Conservation (phyloP, 2,329 filamentous ascomycete genomes). For the Ceratocystis cubensis region DNA sequence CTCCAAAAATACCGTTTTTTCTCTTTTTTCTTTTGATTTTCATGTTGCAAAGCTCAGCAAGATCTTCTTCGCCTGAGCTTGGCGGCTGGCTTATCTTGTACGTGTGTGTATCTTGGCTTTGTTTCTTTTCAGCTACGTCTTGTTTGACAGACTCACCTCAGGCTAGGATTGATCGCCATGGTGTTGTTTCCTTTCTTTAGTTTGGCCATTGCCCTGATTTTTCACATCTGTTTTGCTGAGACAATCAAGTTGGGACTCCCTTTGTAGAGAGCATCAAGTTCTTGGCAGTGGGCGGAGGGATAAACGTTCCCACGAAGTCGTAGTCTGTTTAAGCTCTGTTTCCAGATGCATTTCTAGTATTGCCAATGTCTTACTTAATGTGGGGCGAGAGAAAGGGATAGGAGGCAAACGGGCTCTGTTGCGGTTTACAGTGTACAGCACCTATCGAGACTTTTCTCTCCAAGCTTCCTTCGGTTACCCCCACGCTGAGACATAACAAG, state of each 20-base stretch:
- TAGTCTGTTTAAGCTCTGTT: conserved; percentile 12
- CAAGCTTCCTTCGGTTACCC: background rate
- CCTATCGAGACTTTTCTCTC: no score
- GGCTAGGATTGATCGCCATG: background rate
- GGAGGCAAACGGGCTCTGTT: no score
- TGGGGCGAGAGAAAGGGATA: background rate
- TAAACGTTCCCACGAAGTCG: background rate
- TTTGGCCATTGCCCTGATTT: conserved; percentile 2
- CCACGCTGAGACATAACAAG: background rate
- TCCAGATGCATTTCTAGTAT: conserved; percentile 10
- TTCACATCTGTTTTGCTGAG: conserved; percentile 1
- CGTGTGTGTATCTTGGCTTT: background rate
- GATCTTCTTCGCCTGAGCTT: conserved; percentile 7
- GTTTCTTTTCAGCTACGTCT: background rate
- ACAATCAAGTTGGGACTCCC: background rate
- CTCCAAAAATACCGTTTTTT: background rate
- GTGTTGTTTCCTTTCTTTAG: background rate
- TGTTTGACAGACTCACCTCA: conserved; percentile 1
- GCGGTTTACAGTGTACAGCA: no score
- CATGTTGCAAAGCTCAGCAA: background rate
- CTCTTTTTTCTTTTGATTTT: background rate
- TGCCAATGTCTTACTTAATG: conserved; percentile 10
- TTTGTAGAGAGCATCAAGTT: background rate
- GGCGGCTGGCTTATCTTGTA: background rate
- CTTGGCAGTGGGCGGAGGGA: conserved; percentile 6